phyloP scores from a whole-genome alignment of 495 filamentous ascomycete genomes.

The Neurospora sp. region DNA sequence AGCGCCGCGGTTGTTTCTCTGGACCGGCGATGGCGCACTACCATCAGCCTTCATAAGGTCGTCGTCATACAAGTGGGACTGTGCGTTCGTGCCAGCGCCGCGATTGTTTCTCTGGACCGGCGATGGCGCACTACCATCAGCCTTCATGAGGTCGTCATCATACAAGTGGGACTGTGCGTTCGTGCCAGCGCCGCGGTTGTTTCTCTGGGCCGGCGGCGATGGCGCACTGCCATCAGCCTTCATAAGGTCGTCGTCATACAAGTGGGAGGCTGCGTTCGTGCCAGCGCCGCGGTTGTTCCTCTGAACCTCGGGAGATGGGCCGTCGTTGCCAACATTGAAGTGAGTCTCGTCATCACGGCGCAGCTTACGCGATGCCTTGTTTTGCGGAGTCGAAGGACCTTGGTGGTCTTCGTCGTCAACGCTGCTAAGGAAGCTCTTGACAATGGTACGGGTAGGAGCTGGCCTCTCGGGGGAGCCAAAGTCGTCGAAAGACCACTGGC shows the following conservation, averaged over 20 bases:
- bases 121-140: slow-evolving; percentile 47
- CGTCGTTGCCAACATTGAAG: slow-evolving; percentile 50
- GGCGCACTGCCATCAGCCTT: slow-evolving; percentile 44
- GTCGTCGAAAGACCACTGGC: slow-evolving; percentile 79
- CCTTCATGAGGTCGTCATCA: slow-evolving; percentile 13
- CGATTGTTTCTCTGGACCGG: too few relatives aligned
- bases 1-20: slow-evolving; percentile 27
- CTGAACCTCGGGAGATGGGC: slow-evolving; percentile 37
- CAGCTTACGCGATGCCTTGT: slow-evolving; percentile 48
- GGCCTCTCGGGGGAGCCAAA: slow-evolving; percentile 74
- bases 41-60: slow-evolving; percentile 22
- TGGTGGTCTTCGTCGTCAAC: neutral
- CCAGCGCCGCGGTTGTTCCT: slow-evolving; percentile 31
- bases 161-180: slow-evolving; percentile 58
- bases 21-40: slow-evolving; percentile 44
- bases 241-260: slow-evolving; percentile 37
- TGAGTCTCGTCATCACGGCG: slow-evolving; percentile 73
- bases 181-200: slow-evolving; percentile 30
- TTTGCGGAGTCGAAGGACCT: slow-evolving; percentile 34
- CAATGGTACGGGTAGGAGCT: slow-evolving; percentile 29
- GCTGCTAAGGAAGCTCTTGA: slow-evolving; percentile 11
- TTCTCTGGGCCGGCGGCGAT: slow-evolving; percentile 21
- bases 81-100: slow-evolving; percentile 47
- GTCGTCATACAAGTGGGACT: slow-evolving; percentile 48
- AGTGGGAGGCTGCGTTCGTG: slow-evolving; percentile 52